phyloP scores from a whole-genome alignment of 1,139 yeast genomes.

The Geotrichum bryndzae region DNA sequence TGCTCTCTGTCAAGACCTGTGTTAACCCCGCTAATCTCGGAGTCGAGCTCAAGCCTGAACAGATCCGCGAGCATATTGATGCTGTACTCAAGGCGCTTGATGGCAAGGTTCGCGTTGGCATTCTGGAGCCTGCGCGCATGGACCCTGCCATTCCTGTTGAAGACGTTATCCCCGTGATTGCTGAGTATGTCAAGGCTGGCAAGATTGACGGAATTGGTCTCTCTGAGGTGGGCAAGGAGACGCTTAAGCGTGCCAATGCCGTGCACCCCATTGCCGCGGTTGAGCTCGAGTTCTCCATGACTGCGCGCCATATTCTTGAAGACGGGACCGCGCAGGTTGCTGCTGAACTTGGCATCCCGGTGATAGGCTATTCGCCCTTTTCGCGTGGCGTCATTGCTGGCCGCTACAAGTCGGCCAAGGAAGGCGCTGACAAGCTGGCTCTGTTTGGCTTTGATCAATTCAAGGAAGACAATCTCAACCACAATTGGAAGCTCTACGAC shows the following conservation, averaged over 20 bases:
- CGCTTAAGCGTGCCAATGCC: conserved; percentile 52
- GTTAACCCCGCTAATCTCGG: conserved; percentile 33
- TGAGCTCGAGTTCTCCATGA: conserved; percentile 70
- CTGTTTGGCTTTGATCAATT: conserved; percentile 49
- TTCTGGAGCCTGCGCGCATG: conserved; percentile 66
- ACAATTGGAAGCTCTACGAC: conserved; percentile 48
- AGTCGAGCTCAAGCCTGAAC: conserved; percentile 49
- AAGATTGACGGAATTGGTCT: conserved; percentile 56
- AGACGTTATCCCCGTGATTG: conserved; percentile 30
- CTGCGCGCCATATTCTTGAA: conserved; percentile 51
- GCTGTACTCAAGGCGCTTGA: conserved; percentile 44
- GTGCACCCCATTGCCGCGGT: conserved; percentile 55
- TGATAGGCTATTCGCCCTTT: conserved; percentile 76
- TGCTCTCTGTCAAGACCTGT: conserved; percentile 67
- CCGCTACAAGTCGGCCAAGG: conserved; percentile 30
- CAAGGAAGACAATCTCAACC: conserved; percentile 47
- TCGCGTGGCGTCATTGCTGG: conserved; percentile 78
- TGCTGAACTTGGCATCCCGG: conserved; percentile 54
- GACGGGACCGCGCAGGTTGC: conserved; percentile 57
- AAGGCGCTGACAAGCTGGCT: background rate
- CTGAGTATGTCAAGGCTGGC: conserved; percentile 30
- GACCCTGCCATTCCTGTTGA: conserved; percentile 43
- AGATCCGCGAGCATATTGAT: conserved; percentile 47
- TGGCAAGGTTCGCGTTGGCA: conserved; percentile 36
- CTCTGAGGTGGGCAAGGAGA: conserved; percentile 60